Evolutionary conservation across 1,284 basidiomycete genomes (phyloP).

Genomic region (Trichosporon coremiiforme): DNA sequence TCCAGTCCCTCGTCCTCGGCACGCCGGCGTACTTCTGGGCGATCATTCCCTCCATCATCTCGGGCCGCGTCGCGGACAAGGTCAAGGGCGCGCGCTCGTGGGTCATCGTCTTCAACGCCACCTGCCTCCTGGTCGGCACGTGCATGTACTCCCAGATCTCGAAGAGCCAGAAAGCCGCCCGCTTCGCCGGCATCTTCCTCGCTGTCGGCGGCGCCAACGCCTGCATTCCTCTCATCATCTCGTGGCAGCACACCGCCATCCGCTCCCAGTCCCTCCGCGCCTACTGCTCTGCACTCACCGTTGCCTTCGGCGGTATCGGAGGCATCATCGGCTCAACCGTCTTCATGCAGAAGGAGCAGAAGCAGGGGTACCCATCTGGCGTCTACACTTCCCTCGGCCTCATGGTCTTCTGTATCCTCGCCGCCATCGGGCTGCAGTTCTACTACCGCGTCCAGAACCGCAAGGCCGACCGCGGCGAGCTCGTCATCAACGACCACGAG

Average conservation of each 20-base stretch:
- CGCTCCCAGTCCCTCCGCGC: slow-evolving; percentile 55
- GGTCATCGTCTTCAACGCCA: slow-evolving; percentile 28
- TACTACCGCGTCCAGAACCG: slow-evolving; percentile 29
- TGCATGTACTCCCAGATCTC: slow-evolving; percentile 31
- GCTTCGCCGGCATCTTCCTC: slow-evolving; percentile 52
- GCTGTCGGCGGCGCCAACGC: slow-evolving; percentile 50
- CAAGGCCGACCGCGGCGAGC: slow-evolving; percentile 19
- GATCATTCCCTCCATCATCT: slow-evolving; percentile 48
- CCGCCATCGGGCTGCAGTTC: slow-evolving; percentile 31
- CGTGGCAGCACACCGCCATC: slow-evolving; percentile 56
- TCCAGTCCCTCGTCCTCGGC: slow-evolving; percentile 50
- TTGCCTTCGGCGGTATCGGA: slow-evolving; percentile 57
- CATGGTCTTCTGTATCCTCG: slow-evolving; percentile 35
- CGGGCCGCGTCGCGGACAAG: slow-evolving; percentile 52
- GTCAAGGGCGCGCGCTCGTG: slow-evolving; percentile 20
- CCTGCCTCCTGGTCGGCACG: slow-evolving; percentile 26
- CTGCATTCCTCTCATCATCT: slow-evolving; percentile 47
- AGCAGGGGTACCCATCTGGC: slow-evolving; percentile 34
- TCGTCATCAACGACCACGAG: slow-evolving; percentile 22
- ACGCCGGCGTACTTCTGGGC: slow-evolving; percentile 57
- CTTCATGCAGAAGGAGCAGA: slow-evolving; percentile 41
- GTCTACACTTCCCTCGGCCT: slow-evolving; percentile 39
- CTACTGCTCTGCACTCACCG: slow-evolving; percentile 53
- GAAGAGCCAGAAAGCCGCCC: slow-evolving; percentile 19
- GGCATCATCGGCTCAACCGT: slow-evolving; percentile 56